Evolutionary conservation across 1,139 yeast genomes (phyloP).

Genomic region (Candida smagusa): DNA sequence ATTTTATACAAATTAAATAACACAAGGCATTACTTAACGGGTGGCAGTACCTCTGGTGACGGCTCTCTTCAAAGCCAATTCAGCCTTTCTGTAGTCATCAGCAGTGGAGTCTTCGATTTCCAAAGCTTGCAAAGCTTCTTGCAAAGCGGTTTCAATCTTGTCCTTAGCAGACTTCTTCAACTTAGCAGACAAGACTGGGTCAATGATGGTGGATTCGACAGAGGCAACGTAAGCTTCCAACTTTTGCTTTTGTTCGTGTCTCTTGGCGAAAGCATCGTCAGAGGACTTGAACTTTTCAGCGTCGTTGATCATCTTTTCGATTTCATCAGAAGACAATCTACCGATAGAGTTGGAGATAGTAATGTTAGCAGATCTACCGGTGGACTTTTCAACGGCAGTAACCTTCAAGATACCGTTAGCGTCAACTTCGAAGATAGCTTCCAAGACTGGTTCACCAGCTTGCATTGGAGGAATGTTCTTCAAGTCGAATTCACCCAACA

Average conservation of each 20-base stretch:
- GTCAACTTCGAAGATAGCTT: constrained; percentile 98
- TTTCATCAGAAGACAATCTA: constrained; percentile 96
- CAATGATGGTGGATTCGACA: constrained; percentile 94
- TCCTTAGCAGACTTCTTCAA: constrained; percentile 97
- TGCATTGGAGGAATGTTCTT: constrained; percentile 98
- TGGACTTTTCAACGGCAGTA: constrained; percentile 98
- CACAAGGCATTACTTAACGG: constrained; percentile 58
- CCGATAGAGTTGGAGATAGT: constrained; percentile 99
- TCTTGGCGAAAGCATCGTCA: constrained; percentile 99
- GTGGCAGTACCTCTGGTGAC: constrained; percentile 99
- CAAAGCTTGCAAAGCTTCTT: constrained; percentile 97
- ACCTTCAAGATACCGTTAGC: constrained; percentile 99
- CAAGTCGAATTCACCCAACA: constrained; percentile 99
- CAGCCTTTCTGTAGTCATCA: constrained; percentile 99
- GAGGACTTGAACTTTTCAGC: constrained; percentile 99
- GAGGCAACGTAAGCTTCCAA: constrained; percentile 98
- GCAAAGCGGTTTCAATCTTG: constrained; percentile 96
- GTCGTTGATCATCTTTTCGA: constrained; percentile 97
- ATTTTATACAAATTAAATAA: constrained; percentile 18
- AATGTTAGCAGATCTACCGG: constrained; percentile 99
- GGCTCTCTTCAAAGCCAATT: constrained; percentile 97
- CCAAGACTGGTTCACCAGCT: constrained; percentile 99
- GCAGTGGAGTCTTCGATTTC: constrained; percentile 96
- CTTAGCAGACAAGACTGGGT: constrained; percentile 97
- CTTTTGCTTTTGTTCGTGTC: constrained; percentile 99